A percentile compares a stretch with the other conserved stretches of the same genome.
These are phyloP conservation scores for Blastomyces parvus DNA, from an alignment of 2,329 filamentous ascomycete genomes.

Conservation along the genomic window DNA sequence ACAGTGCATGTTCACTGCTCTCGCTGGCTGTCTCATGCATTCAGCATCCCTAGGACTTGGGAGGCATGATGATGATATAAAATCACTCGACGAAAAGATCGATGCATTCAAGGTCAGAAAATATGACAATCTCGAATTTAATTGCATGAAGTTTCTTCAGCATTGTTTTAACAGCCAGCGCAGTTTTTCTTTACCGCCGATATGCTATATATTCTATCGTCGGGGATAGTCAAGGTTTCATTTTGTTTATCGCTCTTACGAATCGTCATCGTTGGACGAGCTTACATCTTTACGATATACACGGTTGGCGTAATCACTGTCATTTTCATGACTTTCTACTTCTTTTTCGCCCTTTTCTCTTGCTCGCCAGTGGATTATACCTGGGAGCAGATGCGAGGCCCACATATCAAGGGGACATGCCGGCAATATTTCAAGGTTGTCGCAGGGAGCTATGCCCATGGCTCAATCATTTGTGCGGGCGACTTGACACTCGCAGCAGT, in stretches of 20 bases:
- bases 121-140: background rate
- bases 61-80: background rate
- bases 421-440: conserved; percentile 3
- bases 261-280: background rate
- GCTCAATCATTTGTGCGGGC: background rate
- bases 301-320: background rate
- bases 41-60: background rate
- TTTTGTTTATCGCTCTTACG: conserved; percentile 1
- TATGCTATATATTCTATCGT: background rate
- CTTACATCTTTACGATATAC: conserved; percentile 2
- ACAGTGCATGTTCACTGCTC: background rate
- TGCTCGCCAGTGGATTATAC: background rate
- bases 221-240: background rate
- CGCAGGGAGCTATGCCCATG: background rate
- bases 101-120: background rate
- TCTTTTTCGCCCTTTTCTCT: conserved; percentile 1
- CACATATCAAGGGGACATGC: background rate
- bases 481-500: background rate
- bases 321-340: conserved; percentile 2
- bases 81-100: background rate
- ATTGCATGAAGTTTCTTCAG: background rate
- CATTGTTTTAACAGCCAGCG: background rate
- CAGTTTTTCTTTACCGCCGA: conserved; percentile 3
- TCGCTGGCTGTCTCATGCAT: background rate
- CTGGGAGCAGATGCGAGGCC: background rate